Conservation (phyloP, 2,329 filamentous ascomycete species). For the Trichoderma sp. region DNA sequence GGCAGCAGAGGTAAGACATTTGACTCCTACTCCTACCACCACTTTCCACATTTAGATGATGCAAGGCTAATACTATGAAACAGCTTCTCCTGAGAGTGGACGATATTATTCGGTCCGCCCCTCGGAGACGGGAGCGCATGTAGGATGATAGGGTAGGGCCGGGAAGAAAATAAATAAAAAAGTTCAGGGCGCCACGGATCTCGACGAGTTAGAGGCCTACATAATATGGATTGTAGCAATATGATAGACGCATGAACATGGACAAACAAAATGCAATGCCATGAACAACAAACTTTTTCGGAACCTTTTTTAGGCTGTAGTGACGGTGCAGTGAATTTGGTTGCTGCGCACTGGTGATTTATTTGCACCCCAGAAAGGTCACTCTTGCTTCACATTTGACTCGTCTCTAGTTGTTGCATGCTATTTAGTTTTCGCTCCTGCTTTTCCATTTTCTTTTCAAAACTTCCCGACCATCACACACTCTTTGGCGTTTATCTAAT, state of each 20-base stretch:
- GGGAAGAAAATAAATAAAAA: slow-evolving; percentile 30
- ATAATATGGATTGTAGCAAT: slow-evolving; percentile 43
- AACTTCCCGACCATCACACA: not conserved
- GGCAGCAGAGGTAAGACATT: slow-evolving; percentile 79
- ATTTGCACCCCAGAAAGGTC: not conserved
- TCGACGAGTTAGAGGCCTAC: slow-evolving; percentile 25
- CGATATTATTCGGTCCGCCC: slow-evolving; percentile 95
- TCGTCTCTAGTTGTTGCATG: not conserved
- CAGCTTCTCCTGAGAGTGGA: slow-evolving; percentile 90
- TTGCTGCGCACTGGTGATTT: not conserved
- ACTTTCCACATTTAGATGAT: not conserved
- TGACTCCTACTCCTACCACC: not conserved
- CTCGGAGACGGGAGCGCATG: slow-evolving; percentile 56
- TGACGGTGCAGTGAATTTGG: not conserved
- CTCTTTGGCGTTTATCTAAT: no score
- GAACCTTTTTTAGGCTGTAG: not conserved
- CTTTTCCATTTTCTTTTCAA: not conserved
- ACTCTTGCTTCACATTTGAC: not conserved
- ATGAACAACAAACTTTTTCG: not conserved
- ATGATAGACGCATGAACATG: slow-evolving; percentile 41
- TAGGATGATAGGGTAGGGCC: slow-evolving; percentile 30
- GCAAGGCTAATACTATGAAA: not conserved
- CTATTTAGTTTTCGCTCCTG: not conserved
- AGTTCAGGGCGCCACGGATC: slow-evolving; percentile 23
- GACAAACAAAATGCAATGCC: slow-evolving; percentile 11